A percentile compares a stretch with the other conserved stretches of the same genome.
phyloP scores from a whole-genome alignment of 148 eudicot species.

The Diospyros lotus region DNA sequence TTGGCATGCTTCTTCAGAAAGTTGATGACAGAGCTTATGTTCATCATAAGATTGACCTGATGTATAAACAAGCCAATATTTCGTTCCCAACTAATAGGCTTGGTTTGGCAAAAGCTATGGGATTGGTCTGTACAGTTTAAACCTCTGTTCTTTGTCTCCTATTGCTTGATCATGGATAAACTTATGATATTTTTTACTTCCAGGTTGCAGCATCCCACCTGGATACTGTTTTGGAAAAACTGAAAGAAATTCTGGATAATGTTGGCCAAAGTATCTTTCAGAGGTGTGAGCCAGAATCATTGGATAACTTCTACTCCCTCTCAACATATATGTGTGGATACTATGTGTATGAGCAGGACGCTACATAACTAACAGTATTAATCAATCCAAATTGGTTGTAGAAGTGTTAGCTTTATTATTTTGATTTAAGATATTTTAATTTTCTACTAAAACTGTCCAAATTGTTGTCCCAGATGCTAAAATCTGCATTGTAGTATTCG shows the following conservation, averaged over 20 bases:
- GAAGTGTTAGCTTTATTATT: no score
- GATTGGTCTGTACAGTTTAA: slow-evolving; percentile 54
- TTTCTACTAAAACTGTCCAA: neutral
- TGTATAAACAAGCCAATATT: slow-evolving; percentile 80
- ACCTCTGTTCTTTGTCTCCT: slow-evolving; percentile 9
- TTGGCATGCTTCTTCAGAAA: slow-evolving; percentile 91
- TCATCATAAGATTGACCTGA: slow-evolving; percentile 77
- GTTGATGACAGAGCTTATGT: slow-evolving; percentile 84
- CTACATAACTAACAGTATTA: no score
- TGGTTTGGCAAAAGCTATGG: slow-evolving; percentile 98
- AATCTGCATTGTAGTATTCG: neutral
- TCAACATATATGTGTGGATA: neutral
- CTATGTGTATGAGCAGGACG: neutral
- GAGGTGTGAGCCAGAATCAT: slow-evolving; percentile 43
- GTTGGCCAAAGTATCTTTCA: slow-evolving; percentile 78
- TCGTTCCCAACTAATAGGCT: slow-evolving; percentile 77
- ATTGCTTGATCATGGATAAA: slow-evolving; percentile 5
- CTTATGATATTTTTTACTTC: slow-evolving; percentile 11
- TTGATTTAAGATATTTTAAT: no score
- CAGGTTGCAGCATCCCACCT: slow-evolving; percentile 96
- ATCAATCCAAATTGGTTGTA: no score
- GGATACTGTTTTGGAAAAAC: slow-evolving; percentile 93
- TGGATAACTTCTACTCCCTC: neutral
- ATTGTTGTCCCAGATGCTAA: neutral
- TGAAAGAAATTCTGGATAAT: slow-evolving; percentile 80